Conservation (phyloP, 1,284 basidiomycete genomes). For the Stygiomarasmius scandens region DNA sequence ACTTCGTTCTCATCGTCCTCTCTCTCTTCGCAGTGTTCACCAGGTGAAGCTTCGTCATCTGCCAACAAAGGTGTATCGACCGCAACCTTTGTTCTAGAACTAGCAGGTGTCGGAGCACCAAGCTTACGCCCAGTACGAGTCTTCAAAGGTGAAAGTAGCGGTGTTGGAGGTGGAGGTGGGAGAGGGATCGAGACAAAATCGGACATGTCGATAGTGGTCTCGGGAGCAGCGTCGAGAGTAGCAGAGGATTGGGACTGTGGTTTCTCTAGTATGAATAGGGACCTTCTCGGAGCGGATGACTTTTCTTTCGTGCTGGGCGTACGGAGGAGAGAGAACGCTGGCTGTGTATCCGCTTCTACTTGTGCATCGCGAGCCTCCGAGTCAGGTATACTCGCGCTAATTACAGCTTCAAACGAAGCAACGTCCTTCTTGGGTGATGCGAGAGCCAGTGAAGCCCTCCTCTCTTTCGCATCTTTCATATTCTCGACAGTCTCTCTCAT, state of each 20-base stretch:
- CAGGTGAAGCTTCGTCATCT: too few relatives aligned
- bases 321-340: slow-evolving; percentile 11
- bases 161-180: slow-evolving; percentile 2
- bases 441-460: slow-evolving; percentile 43
- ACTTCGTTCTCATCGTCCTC: slow-evolving; percentile 13
- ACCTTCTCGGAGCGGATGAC: not conserved
- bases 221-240: too few relatives aligned
- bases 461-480: slow-evolving; percentile 45
- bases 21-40: not conserved
- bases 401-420: too few relatives aligned
- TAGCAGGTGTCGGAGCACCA: too few relatives aligned
- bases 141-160: slow-evolving; percentile 16
- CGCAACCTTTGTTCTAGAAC: too few relatives aligned
- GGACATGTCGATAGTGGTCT: too few relatives aligned
- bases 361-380: too few relatives aligned
- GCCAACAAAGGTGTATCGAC: too few relatives aligned
- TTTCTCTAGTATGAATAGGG: not conserved
- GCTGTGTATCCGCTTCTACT: too few relatives aligned
- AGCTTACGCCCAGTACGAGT: slow-evolving; percentile 4
- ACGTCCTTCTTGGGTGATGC: slow-evolving; percentile 20
- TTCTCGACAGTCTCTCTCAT: slow-evolving; percentile 66
- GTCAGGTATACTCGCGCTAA: too few relatives aligned
- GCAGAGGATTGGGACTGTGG: too few relatives aligned
- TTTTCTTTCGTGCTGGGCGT: slow-evolving; percentile 3
- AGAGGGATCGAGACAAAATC: too few relatives aligned